A percentile compares a stretch with the other conserved stretches of the same genome.
Conservation (phyloP, 768 basidiomycete species). For the Goffeauzyma gilvescens region DNA sequence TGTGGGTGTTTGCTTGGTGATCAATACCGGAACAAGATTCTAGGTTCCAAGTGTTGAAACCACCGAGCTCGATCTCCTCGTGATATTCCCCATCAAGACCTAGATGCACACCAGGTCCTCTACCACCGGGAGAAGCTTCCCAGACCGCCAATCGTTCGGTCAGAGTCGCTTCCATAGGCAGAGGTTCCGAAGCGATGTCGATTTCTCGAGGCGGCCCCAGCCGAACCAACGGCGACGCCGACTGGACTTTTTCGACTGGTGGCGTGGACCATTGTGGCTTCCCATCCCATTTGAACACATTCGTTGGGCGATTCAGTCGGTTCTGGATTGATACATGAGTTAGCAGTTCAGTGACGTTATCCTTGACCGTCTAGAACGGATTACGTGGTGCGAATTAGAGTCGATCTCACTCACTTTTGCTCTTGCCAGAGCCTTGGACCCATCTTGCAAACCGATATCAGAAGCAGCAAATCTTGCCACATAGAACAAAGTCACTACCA, state of each 20-base stretch:
- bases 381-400: no score
- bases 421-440: no score
- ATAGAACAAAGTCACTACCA: no score
- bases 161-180: conserved; percentile 30
- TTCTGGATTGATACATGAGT: no score
- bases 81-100: conserved; percentile 12
- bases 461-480: no score
- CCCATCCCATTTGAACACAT: no score
- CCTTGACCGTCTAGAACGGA: no score
- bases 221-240: conserved; percentile 1
- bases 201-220: conserved; percentile 9
- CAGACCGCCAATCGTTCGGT: conserved; percentile 29
- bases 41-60: conserved; percentile 30
- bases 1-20: conserved; percentile 8
- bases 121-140: conserved; percentile 30
- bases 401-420: no score
- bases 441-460: no score
- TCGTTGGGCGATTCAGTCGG: no score
- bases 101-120: conserved; percentile 13
- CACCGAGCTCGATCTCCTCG: conserved; percentile 27
- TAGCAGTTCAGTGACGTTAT: no score
- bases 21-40: conserved; percentile 20
- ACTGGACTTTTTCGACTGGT: neutral
- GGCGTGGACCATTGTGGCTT: conserved; percentile 2
- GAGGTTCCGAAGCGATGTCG: conserved; percentile 22